Percentiles rank a stretch among this genome's conserved stretches.
phyloP scores from a whole-genome alignment of 2,329 filamentous ascomycete species.

The Hypoxylon sp. region DNA sequence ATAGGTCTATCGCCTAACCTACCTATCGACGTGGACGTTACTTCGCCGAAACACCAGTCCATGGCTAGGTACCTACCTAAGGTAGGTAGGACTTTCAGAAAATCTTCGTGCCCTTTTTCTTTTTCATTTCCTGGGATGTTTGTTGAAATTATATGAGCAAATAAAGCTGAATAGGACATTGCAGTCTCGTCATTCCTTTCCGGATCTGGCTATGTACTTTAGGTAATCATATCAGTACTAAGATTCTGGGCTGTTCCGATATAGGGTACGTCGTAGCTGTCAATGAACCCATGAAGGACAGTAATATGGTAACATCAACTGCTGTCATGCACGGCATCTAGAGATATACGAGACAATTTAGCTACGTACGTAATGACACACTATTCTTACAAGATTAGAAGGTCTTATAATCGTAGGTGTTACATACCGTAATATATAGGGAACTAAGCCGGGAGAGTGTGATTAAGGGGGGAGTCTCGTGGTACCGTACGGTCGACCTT shows the following conservation, averaged over 20 bases:
- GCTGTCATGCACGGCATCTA: background rate
- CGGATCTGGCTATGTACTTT: too few relatives aligned
- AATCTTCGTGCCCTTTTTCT: too few relatives aligned
- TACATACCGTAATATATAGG: background rate
- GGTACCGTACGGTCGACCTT: background rate
- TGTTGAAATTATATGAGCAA: too few relatives aligned
- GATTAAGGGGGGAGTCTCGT: background rate
- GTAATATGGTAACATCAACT: background rate
- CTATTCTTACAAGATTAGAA: background rate
- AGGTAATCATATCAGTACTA: too few relatives aligned
- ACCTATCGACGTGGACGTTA: background rate
- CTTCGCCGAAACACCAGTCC: background rate
- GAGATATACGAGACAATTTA: background rate
- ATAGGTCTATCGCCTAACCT: too few relatives aligned
- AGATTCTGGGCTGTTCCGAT: too few relatives aligned
- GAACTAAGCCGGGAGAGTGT: background rate
- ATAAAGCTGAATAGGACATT: too few relatives aligned
- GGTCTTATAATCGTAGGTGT: background rate
- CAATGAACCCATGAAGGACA: background rate
- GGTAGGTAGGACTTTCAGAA: too few relatives aligned
- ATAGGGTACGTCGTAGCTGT: too few relatives aligned
- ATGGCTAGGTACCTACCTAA: background rate
- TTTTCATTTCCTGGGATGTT: too few relatives aligned
- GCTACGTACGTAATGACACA: background rate
- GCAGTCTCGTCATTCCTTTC: too few relatives aligned